Evolutionary conservation across 768 basidiomycete genomes (phyloP).

Genomic region (Pleurotus cornucopiae): DNA sequence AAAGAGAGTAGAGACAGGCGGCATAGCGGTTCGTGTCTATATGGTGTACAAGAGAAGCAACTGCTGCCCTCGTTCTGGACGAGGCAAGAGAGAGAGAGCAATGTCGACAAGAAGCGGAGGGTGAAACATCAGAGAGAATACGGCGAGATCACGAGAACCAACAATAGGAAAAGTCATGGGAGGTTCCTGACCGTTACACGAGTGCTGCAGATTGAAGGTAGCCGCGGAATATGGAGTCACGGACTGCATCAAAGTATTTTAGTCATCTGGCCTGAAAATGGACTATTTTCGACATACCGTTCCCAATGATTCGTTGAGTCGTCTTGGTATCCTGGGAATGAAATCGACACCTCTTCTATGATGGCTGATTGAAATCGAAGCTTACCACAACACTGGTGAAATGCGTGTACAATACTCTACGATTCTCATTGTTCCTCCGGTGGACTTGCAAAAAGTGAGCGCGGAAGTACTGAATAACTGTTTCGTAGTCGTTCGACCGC

Average conservation of each 20-base stretch:
- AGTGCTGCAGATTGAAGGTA: conserved; percentile 70
- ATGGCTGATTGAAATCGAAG: conserved; percentile 11
- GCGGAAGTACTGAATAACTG: conserved; percentile 82
- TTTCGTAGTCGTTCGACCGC: conserved; percentile 76
- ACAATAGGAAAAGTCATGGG: background rate
- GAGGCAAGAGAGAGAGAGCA: background rate
- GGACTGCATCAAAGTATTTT: conserved; percentile 36
- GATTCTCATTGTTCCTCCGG: conserved; percentile 72
- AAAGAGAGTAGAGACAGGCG: background rate
- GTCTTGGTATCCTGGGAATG: conserved; percentile 70
- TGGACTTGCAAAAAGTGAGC: conserved; percentile 85
- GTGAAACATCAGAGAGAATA: background rate
- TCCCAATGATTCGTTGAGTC: conserved; percentile 79
- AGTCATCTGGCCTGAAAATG: conserved; percentile 11
- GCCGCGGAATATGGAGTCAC: conserved; percentile 73
- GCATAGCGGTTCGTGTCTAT: background rate
- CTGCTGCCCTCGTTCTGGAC: background rate
- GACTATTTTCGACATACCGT: conserved; percentile 43
- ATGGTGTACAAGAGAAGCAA: background rate
- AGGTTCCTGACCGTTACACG: conserved; percentile 36
- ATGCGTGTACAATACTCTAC: conserved; percentile 78
- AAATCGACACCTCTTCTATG: conserved; percentile 6
- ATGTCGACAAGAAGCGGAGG: background rate
- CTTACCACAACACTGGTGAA: conserved; percentile 76
- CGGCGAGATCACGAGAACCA: background rate